Conservation (phyloP, 495 filamentous ascomycete species). For the Penicillium goetzii region DNA sequence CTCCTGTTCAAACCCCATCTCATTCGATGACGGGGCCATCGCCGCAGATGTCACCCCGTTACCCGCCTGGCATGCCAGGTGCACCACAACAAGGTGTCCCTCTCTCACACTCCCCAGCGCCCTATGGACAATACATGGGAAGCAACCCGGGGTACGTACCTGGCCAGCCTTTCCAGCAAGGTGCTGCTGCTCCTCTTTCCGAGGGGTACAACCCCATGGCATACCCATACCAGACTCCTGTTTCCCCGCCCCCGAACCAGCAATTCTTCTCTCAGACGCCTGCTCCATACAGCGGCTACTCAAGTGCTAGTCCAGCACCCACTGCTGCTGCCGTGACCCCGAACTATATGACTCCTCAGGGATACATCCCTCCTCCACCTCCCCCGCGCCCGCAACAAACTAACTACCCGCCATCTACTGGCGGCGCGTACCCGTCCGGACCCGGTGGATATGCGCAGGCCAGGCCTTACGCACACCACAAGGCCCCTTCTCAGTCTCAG, state of each 20-base stretch:
- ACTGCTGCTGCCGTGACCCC: slow-evolving; percentile 25
- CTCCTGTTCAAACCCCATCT: slow-evolving; percentile 43
- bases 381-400: slow-evolving; percentile 81
- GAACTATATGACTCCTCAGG: slow-evolving; percentile 63
- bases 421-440: slow-evolving; percentile 55
- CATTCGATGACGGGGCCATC: slow-evolving; percentile 42
- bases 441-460: slow-evolving; percentile 62
- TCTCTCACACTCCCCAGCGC: slow-evolving; percentile 47
- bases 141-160: slow-evolving; percentile 36
- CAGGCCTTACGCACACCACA: slow-evolving; percentile 47
- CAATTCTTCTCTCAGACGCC: slow-evolving; percentile 48
- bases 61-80: slow-evolving; percentile 44
- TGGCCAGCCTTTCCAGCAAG: slow-evolving; percentile 51
- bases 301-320: slow-evolving; percentile 42
- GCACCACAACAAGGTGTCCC: slow-evolving; percentile 35
- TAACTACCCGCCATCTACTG: slow-evolving; percentile 62
- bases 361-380: slow-evolving; percentile 90
- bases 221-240: slow-evolving; percentile 54
- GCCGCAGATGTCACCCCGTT: slow-evolving; percentile 51
- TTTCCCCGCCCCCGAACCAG: slow-evolving; percentile 50
- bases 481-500: slow-evolving; percentile 51
- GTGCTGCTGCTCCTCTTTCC: slow-evolving; percentile 48
- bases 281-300: slow-evolving; percentile 39
- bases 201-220: slow-evolving; percentile 60
- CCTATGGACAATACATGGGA: slow-evolving; percentile 47